phyloP scores from a whole-genome alignment of 768 basidiomycete genomes.

The Melanogaster broomeanus region DNA sequence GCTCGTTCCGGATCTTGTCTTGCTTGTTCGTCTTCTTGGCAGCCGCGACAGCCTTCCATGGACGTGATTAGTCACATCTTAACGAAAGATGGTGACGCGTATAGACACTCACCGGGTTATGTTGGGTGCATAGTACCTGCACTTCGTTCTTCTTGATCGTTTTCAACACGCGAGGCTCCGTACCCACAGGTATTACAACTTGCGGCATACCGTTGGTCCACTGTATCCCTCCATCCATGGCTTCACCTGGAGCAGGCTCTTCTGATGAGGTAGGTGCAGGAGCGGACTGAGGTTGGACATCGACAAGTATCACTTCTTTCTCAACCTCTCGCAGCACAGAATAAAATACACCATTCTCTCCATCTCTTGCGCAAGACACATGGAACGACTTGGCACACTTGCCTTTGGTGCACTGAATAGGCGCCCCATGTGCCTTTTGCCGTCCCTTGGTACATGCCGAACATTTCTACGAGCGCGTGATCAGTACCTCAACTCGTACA shows the following conservation, averaged over 20 bases:
- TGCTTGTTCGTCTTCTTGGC: conserved; percentile 75
- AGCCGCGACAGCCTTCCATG: conserved; percentile 65
- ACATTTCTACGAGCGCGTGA: conserved; percentile 72
- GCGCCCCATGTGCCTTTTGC: conserved; percentile 71
- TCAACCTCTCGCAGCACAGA: conserved; percentile 67
- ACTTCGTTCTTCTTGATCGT: conserved; percentile 73
- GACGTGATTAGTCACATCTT: background rate
- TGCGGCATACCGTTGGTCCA: background rate
- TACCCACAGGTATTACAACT: background rate
- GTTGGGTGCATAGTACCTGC: conserved; percentile 79
- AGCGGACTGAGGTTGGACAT: conserved; percentile 28
- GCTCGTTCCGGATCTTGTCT: conserved; percentile 68
- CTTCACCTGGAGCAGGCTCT: background rate
- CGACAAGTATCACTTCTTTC: conserved; percentile 76
- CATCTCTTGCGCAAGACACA: conserved; percentile 79
- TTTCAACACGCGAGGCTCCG: conserved; percentile 49
- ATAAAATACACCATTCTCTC: conserved; percentile 56
- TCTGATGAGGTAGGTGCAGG: conserved; percentile 4
- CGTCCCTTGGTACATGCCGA: conserved; percentile 73
- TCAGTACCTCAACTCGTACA: background rate
- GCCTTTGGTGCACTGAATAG: conserved; percentile 91
- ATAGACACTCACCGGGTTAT: conserved; percentile 77
- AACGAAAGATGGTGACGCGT: background rate
- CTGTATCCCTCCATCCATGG: background rate
- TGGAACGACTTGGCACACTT: conserved; percentile 95